A percentile compares a stretch with the other conserved stretches of the same genome.
Evolutionary conservation across 257 asterid species (phyloP).

Genomic region (Parsonsia alboflavescens): DNA sequence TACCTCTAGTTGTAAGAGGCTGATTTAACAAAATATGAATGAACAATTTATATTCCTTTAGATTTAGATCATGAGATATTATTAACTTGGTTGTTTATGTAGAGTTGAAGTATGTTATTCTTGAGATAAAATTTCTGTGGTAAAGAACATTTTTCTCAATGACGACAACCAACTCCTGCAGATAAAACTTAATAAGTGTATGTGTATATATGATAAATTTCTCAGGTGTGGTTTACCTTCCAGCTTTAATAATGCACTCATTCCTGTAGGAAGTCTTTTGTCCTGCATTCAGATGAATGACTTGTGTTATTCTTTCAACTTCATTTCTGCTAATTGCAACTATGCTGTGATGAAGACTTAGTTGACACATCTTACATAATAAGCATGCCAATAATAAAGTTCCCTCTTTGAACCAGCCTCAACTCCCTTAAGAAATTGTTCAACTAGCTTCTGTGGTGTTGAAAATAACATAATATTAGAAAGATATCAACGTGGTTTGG

Average conservation of each 20-base stretch:
- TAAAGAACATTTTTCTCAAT: not conserved
- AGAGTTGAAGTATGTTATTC: not conserved
- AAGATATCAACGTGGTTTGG: not conserved
- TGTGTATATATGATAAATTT: not conserved
- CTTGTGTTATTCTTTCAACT: conserved; percentile 10
- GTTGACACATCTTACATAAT: conserved; percentile 54
- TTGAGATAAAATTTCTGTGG: not conserved
- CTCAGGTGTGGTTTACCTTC: conserved; percentile 37
- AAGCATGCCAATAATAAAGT: conserved; percentile 79
- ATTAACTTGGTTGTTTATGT: not conserved
- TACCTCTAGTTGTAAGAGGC: not conserved
- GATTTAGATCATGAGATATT: too few relatives aligned
- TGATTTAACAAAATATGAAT: not conserved
- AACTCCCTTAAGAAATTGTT: conserved; percentile 48
- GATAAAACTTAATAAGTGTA: not conserved
- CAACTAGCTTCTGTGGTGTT: conserved; percentile 61
- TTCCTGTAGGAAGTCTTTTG: conserved; percentile 71
- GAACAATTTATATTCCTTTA: not conserved
- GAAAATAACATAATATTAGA: not conserved
- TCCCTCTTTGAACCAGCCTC: conserved; percentile 53
- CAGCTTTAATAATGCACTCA: conserved; percentile 56
- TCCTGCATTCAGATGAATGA: conserved; percentile 44
- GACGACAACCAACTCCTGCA: not conserved
- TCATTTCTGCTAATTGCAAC: not conserved
- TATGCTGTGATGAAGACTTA: not conserved